Percentiles rank a stretch among this genome's conserved stretches.
These are phyloP conservation scores for Aspergillus jensenii DNA, from an alignment of 2,329 filamentous ascomycete species.

Conservation along the genomic window DNA sequence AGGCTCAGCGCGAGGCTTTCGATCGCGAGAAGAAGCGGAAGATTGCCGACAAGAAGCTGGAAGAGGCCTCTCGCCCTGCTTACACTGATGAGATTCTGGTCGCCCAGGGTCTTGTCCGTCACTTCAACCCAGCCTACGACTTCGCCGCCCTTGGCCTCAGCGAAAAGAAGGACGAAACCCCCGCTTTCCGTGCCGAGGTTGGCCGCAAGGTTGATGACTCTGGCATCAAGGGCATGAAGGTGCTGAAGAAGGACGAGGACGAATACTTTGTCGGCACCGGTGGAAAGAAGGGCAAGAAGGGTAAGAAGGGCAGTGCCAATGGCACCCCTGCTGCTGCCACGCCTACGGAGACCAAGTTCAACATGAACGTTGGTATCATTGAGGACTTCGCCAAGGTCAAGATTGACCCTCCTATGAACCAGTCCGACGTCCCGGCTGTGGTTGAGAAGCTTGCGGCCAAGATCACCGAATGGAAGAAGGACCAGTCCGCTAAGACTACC, in stretches of 20 bases:
- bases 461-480: conserved; percentile 84
- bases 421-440: conserved; percentile 74
- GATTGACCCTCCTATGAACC: conserved; percentile 83
- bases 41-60: conserved; percentile 55
- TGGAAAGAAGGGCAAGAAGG: conserved; percentile 85
- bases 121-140: conserved; percentile 85
- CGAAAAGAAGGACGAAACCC: conserved; percentile 50
- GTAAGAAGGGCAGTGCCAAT: conserved; percentile 64
- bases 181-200: conserved; percentile 74
- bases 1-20: conserved; percentile 68
- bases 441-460: conserved; percentile 92
- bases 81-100: conserved; percentile 91
- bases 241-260: conserved; percentile 86
- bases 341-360: conserved; percentile 66
- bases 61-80: conserved; percentile 66
- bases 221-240: conserved; percentile 79
- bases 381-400: conserved; percentile 83
- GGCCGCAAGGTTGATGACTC: conserved; percentile 81
- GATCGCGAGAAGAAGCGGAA: conserved; percentile 52
- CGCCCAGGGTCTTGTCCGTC: conserved; percentile 81
- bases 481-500: conserved; percentile 86
- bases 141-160: conserved; percentile 57
- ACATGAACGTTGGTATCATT: conserved; percentile 84
- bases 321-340: conserved; percentile 50
- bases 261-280: conserved; percentile 74